A percentile compares a stretch with the other conserved stretches of the same genome.
These are phyloP conservation scores for Cyberlindnera euphorbiae DNA, from an alignment of 805 yeast species.

Conservation along the genomic window DNA sequence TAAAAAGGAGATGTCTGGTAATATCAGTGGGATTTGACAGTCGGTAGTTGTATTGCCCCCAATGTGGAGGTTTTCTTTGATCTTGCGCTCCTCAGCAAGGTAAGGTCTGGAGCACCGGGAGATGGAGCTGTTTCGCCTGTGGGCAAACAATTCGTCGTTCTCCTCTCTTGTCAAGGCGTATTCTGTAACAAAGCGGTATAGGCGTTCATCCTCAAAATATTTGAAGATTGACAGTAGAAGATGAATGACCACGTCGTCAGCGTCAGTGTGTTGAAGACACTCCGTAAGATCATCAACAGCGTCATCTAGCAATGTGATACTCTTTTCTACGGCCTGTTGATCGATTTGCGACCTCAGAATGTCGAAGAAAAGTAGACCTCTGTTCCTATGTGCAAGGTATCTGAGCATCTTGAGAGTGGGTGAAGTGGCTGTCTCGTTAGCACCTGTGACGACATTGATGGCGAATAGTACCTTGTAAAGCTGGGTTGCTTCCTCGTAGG, in stretches of 20 bases:
- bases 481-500: conserved; percentile 44
- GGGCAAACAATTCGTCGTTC: conserved; percentile 32
- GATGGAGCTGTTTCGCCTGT: conserved; percentile 21
- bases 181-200: conserved; percentile 56
- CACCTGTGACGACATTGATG: conserved; percentile 57
- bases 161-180: conserved; percentile 46
- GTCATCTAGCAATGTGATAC: conserved; percentile 18
- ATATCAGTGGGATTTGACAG: background rate
- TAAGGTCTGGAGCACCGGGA: conserved; percentile 11
- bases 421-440: conserved; percentile 39
- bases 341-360: conserved; percentile 25
- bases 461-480: conserved; percentile 60
- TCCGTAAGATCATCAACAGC: conserved; percentile 58
- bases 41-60: background rate
- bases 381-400: conserved; percentile 73
- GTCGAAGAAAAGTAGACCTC: conserved; percentile 65
- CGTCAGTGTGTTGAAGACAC: conserved; percentile 62
- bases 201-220: conserved; percentile 42
- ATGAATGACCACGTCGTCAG: conserved; percentile 51
- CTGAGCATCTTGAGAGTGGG: conserved; percentile 69
- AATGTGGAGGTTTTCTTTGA: conserved; percentile 3
- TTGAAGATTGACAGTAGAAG: conserved; percentile 47
- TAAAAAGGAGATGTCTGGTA: conserved; percentile 17
- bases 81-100: conserved; percentile 9
- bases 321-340: conserved; percentile 4